Percentiles rank a stretch among this genome's conserved stretches.
Evolutionary conservation across 768 basidiomycete genomes (phyloP).

Genomic region (Baorangia bicolor): DNA sequence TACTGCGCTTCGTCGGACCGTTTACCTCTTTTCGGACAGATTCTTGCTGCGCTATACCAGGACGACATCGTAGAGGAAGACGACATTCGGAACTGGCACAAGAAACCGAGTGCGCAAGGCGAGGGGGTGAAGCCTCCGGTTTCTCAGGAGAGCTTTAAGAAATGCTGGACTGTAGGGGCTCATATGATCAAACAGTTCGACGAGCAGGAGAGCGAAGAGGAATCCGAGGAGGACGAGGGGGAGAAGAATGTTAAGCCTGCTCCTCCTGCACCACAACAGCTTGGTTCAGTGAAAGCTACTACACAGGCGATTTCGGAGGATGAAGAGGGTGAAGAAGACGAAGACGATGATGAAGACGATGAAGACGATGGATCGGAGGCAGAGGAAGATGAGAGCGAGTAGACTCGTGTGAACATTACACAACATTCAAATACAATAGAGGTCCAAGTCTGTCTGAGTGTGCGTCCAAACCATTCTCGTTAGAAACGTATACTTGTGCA

Average conservation of each 20-base stretch:
- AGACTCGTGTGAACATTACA: slow-evolving; percentile 10
- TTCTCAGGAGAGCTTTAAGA: slow-evolving; percentile 55
- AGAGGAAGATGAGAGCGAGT: slow-evolving; percentile 17
- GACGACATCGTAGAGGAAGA: slow-evolving; percentile 91
- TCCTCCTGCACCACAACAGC: neutral
- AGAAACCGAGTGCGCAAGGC: slow-evolving; percentile 52
- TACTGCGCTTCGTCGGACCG: slow-evolving; percentile 67
- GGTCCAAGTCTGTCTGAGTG: neutral
- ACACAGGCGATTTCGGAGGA: neutral
- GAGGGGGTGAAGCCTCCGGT: slow-evolving; percentile 41
- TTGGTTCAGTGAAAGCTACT: neutral
- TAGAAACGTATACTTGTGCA: neutral
- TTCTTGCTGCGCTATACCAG: slow-evolving; percentile 86
- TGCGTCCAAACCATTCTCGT: neutral
- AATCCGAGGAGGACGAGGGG: slow-evolving; percentile 32
- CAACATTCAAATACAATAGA: slow-evolving; percentile 3
- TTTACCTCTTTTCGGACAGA: slow-evolving; percentile 74
- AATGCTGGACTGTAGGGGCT: slow-evolving; percentile 67
- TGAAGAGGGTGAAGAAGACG: slow-evolving; percentile 9
- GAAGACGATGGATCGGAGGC: slow-evolving; percentile 6
- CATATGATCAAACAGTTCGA: slow-evolving; percentile 82
- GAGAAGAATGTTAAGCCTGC: slow-evolving; percentile 12
- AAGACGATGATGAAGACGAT: neutral
- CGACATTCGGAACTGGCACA: slow-evolving; percentile 87
- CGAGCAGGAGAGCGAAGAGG: slow-evolving; percentile 64